Base-by-base conservation (phyloP, 176 grass and related monocot genomes). In the Aegilops tauschii region DNA sequence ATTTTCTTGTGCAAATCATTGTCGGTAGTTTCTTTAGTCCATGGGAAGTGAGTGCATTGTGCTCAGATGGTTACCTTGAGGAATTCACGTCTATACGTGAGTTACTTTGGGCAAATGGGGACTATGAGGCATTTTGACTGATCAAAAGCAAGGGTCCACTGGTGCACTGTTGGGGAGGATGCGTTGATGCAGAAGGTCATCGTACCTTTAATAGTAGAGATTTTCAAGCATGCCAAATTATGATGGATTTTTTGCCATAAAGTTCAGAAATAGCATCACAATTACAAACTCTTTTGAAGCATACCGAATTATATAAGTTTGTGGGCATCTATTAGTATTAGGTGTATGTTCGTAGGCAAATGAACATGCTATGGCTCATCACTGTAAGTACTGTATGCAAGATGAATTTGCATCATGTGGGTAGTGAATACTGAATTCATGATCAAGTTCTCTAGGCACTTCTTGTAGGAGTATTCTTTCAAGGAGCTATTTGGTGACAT, bases 141-240 rank as follows among this genome's bases (percentile, higher is more conserved):
- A n/a, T n/a, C n/a, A n/a, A n/a, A n/a, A n/a, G n/a, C n/a, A 44
- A 44, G 42, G 42, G 96, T 91, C 96, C 3, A 93, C 93, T 11
- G 83, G 85, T 93, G 2, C 73, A 66, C 44, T 96, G 36, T 65
- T 86, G 0, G 93, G 90, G 6, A 92, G 42, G 42, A 44, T 44
- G 42, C 42, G 12, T 44, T 87, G 2, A 81, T 98, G 96, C 82
- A 59, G 80, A 92, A 91, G 74, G 91, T 98, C 64, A 89, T 95
- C n/a, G n/a, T 30, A 78, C 70, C n/a, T n/a, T n/a, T n/a, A n/a
- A 0, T 90, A 92, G 61, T 66, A 72, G 4, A 86, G 47, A 49
- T 73, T 63, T 78, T 34, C 31, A n/a, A 20, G 14, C 30, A 58
- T 61, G 54, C 8, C 70, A n/a, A 44, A 83, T 27, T 47, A 45